Conservation (phyloP, 1,284 basidiomycete species). For the Rhizoctonia solani region DNA sequence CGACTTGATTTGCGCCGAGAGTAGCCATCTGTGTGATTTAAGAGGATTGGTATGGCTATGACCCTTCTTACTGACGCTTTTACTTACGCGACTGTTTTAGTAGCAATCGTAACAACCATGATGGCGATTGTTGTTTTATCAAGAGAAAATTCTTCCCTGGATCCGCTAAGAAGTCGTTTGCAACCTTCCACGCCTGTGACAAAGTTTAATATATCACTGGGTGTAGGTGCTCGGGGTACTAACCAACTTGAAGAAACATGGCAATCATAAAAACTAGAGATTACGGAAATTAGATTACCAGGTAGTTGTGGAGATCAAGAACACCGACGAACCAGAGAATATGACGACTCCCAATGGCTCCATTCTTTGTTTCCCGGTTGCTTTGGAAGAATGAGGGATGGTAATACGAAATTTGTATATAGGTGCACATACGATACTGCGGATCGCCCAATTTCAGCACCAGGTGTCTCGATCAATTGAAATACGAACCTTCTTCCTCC, state of each 20-base stretch:
- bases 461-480: not conserved
- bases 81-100: conserved; percentile 18
- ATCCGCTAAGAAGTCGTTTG: conserved; percentile 1
- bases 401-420: not conserved
- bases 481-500: not conserved
- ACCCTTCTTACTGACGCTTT: too few relatives aligned
- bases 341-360: conserved; percentile 25
- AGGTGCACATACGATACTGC: conserved; percentile 17
- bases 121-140: conserved; percentile 18
- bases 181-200: conserved; percentile 9
- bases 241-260: conserved; percentile 31
- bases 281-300: too few relatives aligned
- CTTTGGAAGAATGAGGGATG: not conserved
- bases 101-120: conserved; percentile 15
- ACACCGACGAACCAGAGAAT: conserved; percentile 5
- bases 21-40: conserved; percentile 4
- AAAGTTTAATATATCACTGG: not conserved
- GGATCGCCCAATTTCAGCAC: not conserved
- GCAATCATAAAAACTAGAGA: conserved; percentile 28
- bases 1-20: conserved; percentile 22
- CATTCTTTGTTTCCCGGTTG: conserved; percentile 25
- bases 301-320: not conserved
- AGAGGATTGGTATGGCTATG: too few relatives aligned
- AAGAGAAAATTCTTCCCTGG: not conserved
- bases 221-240: not conserved